Base-by-base conservation (phyloP, 2,329 filamentous ascomycete genomes). In the Xylaria sp. region DNA sequence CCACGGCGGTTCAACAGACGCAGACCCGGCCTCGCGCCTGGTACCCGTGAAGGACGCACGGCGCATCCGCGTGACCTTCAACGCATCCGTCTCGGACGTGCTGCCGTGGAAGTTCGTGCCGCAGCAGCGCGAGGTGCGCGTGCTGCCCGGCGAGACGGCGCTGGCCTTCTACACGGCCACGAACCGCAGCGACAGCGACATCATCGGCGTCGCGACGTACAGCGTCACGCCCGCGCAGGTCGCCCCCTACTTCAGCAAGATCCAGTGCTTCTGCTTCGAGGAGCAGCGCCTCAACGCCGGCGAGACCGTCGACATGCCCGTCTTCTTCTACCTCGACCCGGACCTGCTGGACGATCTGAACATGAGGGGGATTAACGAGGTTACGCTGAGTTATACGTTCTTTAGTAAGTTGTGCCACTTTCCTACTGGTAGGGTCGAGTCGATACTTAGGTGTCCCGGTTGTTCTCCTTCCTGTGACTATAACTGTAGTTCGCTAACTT, bases 211-310 rank as follows among this genome's bases (percentile, higher is more conserved):
- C 52, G 96, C 96, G 12, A 99, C 96, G 8, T 99, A 99, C 82
- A 97, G 93, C 78, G 97, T 99, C 37, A 98, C 95, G 2, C 96
- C 96, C 0, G 96, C 90, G 3, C 96, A 99, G 82, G 94, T 97
- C 54, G 95, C 96, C 52, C 94, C 94, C 1, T 99, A 99, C 81
- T 99, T 99, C 79, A 97, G 93, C 88, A 99, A 99, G 87, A 99
- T 99, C 55, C 96, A 99, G 82, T 99, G 96, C 79, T 99, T 99
- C 82, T 99, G 96, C 82, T 99, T 99, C 77, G 96, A 99, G 84
- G 95, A 94, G 82, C 96, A 99, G 86, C 88, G 97, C 70, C 82
- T 99, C 73, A 95, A 96, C 79, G 94, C 94, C 6, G 94, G 95
- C 54, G 97, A 99, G 86, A 96, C 94, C 54, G 96, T 99, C 63